phyloP scores from a whole-genome alignment of 352 stramenopile genomes.

The Globisporangium acanthophoron region DNA sequence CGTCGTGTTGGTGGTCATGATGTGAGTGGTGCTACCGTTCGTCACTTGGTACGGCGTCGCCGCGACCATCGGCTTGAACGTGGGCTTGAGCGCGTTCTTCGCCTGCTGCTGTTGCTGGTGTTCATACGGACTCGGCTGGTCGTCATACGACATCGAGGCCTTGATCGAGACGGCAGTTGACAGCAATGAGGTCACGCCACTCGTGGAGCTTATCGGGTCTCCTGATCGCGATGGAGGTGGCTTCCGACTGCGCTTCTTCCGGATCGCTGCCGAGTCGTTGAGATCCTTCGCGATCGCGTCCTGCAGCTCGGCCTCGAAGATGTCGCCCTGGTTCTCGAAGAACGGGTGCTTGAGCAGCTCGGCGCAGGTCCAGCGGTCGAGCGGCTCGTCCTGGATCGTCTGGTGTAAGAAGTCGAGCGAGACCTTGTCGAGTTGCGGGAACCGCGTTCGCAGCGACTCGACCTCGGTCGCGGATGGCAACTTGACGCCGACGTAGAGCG shows the following conservation, averaged over 20 bases:
- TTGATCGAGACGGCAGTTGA: conserved; percentile 8
- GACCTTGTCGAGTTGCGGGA: conserved; percentile 58
- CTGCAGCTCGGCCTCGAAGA: conserved; percentile 64
- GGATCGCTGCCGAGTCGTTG: conserved; percentile 48
- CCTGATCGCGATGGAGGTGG: conserved; percentile 21
- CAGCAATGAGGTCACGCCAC: conserved; percentile 1
- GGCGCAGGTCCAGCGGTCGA: conserved; percentile 75
- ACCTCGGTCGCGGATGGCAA: conserved; percentile 47
- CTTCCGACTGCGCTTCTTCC: conserved; percentile 59
- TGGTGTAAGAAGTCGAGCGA: conserved; percentile 66
- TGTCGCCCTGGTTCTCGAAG: conserved; percentile 47
- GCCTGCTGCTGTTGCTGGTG: conserved; percentile 1
- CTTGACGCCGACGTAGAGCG: conserved; percentile 78
- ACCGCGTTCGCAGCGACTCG: conserved; percentile 56
- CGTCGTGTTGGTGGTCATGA: neutral
- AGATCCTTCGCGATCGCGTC: conserved; percentile 63
- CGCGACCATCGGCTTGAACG: conserved; percentile 22
- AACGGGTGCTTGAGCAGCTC: conserved; percentile 74
- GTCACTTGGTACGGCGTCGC: neutral
- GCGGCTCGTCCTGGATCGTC: conserved; percentile 70
- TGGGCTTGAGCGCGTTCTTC: conserved; percentile 14
- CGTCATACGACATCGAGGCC: conserved; percentile 11
- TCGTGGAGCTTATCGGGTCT: neutral
- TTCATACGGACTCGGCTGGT: conserved; percentile 9
- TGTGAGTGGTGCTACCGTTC: neutral